Evolutionary conservation across 805 yeast species (phyloP).

Genomic region (Yarrowia deformans): DNA sequence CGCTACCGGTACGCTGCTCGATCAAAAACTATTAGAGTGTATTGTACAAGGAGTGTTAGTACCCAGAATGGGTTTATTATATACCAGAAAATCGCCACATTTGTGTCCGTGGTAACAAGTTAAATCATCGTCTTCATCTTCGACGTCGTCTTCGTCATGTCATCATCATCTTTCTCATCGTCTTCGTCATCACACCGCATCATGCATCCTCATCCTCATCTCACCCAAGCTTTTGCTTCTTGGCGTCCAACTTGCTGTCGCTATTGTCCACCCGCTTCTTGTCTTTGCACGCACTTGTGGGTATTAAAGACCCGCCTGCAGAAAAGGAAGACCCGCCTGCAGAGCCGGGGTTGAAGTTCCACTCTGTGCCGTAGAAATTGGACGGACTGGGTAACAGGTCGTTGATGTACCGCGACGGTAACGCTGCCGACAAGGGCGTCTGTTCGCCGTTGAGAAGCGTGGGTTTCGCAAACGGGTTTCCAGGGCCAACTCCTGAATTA

Average conservation of each 20-base stretch:
- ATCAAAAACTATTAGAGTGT: conserved; percentile 12
- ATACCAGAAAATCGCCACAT: conserved; percentile 22
- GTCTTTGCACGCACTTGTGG: conserved; percentile 29
- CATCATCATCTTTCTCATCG: conserved; percentile 9
- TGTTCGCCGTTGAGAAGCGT: conserved; percentile 60
- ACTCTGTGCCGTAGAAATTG: conserved; percentile 70
- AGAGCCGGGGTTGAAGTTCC: conserved; percentile 54
- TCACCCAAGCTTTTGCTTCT: conserved; percentile 26
- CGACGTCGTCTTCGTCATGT: neutral
- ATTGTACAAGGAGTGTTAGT: conserved; percentile 38
- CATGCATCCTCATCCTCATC: neutral
- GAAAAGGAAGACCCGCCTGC: conserved; percentile 42
- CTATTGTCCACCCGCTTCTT: conserved; percentile 24
- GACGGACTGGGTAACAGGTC: conserved; percentile 84
- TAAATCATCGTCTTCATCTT: neutral
- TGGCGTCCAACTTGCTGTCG: conserved; percentile 7
- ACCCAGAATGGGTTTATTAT: conserved; percentile 17
- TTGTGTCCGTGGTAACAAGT: conserved; percentile 32
- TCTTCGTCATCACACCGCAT: neutral
- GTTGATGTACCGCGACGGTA: conserved; percentile 73
- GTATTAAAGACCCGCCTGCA: conserved; percentile 32
- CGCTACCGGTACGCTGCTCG: neutral
- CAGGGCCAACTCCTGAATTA: conserved; percentile 48
- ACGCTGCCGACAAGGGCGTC: conserved; percentile 70
- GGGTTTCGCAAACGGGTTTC: conserved; percentile 50